phyloP scores from a whole-genome alignment of 371 early-diverging fungal species.

The Entomophthora muscae region DNA sequence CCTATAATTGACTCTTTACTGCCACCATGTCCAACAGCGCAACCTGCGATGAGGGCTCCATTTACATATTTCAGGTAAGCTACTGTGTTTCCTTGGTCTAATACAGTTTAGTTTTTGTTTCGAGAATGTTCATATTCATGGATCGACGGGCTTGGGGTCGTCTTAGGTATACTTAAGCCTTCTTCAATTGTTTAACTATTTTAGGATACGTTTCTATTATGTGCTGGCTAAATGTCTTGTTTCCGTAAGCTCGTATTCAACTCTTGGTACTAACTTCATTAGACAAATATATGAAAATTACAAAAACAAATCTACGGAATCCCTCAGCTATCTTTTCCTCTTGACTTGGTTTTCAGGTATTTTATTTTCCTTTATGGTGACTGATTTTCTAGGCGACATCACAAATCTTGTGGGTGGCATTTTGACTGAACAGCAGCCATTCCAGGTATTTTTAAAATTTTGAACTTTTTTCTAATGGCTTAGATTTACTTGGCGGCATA shows the following conservation, averaged over 20 bases:
- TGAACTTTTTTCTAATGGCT: neutral
- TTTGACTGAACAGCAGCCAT: conserved; percentile 43
- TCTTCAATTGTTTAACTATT: neutral
- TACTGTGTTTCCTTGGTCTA: neutral
- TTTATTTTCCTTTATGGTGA: neutral
- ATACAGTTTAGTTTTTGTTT: neutral
- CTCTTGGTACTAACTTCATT: neutral
- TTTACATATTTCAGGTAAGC: neutral
- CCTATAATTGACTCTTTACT: too few species aligned
- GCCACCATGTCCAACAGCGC: too few species aligned
- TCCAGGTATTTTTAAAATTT: conserved; percentile 30
- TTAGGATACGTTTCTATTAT: conserved; percentile 45
- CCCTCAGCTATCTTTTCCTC: conserved; percentile 10
- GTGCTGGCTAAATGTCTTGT: conserved; percentile 60
- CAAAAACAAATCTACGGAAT: conserved; percentile 9
- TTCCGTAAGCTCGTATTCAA: conserved; percentile 36
- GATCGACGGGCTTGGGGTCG: neutral
- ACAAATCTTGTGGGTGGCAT: conserved; percentile 48
- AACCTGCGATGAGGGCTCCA: neutral
- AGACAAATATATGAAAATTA: conserved; percentile 11
- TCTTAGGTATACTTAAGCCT: neutral
- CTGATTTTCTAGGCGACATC: conserved; percentile 24
- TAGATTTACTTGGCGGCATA: conserved; percentile 28
- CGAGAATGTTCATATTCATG: neutral
- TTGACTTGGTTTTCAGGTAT: conserved; percentile 16